Evolutionary conservation across 2,329 filamentous ascomycete genomes (phyloP), one percentile per base, ranked within the genome.

Genomic region (Aspergillus sp.): DNA sequence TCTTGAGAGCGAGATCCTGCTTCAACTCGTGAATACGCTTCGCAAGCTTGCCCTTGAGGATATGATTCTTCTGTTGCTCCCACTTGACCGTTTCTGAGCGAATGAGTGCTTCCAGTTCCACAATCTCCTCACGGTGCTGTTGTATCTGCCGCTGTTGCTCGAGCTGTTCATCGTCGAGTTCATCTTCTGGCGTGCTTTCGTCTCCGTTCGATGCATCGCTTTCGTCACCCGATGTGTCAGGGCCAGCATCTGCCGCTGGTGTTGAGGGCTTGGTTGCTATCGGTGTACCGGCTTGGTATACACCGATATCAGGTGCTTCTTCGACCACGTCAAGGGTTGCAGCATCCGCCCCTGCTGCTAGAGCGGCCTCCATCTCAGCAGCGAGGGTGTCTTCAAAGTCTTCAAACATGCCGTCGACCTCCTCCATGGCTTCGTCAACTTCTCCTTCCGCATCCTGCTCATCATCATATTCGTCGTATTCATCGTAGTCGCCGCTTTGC

Each of bases 401-500:
- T 41, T 73, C 76, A 56, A 74, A 75, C 48, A 71, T 68, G 41
- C 68, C 72, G 19, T 66, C 71, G 9, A 66, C 71, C 9, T 72
- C 68, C 22, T 74, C 71, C 64, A 78, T 74, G 59, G 79, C 77
- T 51, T 82, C 79, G 7, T 82, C 79, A 11, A 76, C 74, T 64
- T 84, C 82, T 30, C 76, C 80, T 57, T 82, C 80, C 6, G 82
- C 81, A 66, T 83, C 82, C 34, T 82, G 81, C 54, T 82, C 80
- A 23, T 80, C 78, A 25, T 80, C 80, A 52, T 81, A 79, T 19
- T 75, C 73, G 13, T 64, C 84, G 17, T 85, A 54, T 3, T 66
- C 84, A 15, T 85, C 83, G 11, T 75, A 79, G 9, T 79, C 76
- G 31, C 80, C 78, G 13, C 70, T 87, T 81, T 75, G 72, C 8